phyloP scores from a whole-genome alignment of 1,139 yeast genomes.

The Zygosaccharomyces sapae region DNA sequence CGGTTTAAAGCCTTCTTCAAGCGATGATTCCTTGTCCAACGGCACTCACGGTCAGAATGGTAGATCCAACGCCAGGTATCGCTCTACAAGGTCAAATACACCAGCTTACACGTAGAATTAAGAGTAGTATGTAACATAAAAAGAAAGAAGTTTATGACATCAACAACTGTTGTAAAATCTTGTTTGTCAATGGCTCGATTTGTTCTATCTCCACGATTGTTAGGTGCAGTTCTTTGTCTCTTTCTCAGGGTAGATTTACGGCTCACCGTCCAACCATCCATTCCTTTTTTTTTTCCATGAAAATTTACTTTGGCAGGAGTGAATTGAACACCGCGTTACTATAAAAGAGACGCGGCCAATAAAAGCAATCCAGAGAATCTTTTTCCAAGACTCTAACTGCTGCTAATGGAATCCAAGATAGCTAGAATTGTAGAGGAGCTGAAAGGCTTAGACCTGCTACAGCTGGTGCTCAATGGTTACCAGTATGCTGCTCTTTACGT shows the following conservation, averaged over 20 bases:
- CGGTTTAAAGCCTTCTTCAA: slow-evolving; percentile 11
- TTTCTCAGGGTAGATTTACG: too few relatives aligned
- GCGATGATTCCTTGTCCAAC: slow-evolving; percentile 6
- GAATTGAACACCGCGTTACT: neutral
- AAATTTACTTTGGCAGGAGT: too few relatives aligned
- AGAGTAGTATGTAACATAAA: neutral
- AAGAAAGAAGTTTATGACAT: neutral
- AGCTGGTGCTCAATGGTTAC: neutral
- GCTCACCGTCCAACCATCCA: too few relatives aligned
- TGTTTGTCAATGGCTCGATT: too few relatives aligned
- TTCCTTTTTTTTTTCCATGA: too few relatives aligned
- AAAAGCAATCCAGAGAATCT: neutral
- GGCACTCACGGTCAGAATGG: slow-evolving; percentile 14
- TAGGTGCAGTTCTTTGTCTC: too few relatives aligned
- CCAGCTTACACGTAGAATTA: slow-evolving; percentile 24
- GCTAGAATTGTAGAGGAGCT: slow-evolving; percentile 1
- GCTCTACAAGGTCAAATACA: slow-evolving; percentile 20
- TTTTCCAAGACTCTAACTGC: neutral
- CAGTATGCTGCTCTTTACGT: slow-evolving; percentile 10
- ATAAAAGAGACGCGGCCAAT: neutral
- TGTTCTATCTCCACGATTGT: too few relatives aligned
- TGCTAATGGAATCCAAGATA: slow-evolving; percentile 1
- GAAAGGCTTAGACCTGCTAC: slow-evolving; percentile 3
- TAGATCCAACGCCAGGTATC: slow-evolving; percentile 12
- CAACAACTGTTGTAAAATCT: too few relatives aligned